Conservation (phyloP, 305 asterid genomes). For the Solanum aculeatissimum region DNA sequence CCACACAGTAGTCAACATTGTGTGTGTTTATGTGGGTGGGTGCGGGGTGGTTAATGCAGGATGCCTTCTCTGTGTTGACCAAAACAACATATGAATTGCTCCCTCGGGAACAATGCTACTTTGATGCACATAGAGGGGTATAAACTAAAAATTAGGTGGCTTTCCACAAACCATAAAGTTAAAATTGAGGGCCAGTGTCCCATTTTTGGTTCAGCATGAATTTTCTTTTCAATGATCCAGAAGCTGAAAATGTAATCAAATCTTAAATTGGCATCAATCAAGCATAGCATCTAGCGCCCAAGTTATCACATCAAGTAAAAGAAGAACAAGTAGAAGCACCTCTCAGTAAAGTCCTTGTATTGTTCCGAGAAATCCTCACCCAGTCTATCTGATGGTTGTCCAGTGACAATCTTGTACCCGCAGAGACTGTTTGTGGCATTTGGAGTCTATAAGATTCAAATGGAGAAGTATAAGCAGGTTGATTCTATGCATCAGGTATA, state of each 20-base stretch:
- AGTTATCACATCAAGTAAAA: neutral
- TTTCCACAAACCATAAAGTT: neutral
- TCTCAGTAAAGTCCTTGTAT: conserved; percentile 75
- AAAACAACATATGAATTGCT: neutral
- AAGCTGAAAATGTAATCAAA: neutral
- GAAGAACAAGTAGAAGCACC: conserved; percentile 28
- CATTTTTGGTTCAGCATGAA: neutral
- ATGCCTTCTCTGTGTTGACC: neutral
- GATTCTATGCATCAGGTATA: neutral
- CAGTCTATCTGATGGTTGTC: conserved; percentile 97
- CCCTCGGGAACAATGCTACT: neutral
- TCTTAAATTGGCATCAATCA: neutral
- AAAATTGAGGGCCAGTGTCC: neutral
- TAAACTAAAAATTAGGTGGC: neutral
- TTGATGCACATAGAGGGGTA: neutral
- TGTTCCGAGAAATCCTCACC: conserved; percentile 94
- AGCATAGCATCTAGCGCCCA: neutral
- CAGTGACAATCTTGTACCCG: conserved; percentile 93
- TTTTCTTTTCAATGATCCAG: neutral
- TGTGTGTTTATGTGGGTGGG: too few species aligned
- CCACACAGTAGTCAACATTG: neutral
- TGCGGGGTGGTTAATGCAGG: neutral
- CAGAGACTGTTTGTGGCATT: conserved; percentile 90
- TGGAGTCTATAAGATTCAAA: conserved; percentile 49
- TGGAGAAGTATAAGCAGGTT: neutral